Evolutionary conservation across 441 rosid genomes (phyloP), one percentile per base, ranked within the genome.

Genomic region (Populus hybrid): DNA sequence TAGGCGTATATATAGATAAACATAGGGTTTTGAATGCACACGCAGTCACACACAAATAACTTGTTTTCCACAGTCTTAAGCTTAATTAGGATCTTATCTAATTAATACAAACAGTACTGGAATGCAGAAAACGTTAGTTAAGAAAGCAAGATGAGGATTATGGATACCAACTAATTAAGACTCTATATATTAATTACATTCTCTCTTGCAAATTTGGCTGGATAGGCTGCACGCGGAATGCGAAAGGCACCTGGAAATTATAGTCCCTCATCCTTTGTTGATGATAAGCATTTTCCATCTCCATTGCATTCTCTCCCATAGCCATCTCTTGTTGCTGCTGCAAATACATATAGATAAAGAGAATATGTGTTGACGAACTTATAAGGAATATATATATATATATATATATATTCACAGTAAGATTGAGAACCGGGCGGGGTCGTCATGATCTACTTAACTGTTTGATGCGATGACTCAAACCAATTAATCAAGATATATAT

Each of bases 121-220:
- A 36, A 14, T 21, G 59, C 57, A 6, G 65, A 24, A 50, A 71
- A 19, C 4, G 38, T 28, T 28, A 3, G 9, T 72, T 53, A 53
- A 72, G 67, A 72, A 53, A 72, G 26, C 19, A 18, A 53, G 7
- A 1, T 23, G 40, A 23, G 26, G 76, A 32, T 74, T 64, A 6
- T 5, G 57, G 73, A 69, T 21, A 69, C 11, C n/a, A 46, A 7
- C 61, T 12, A 46, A 7, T 36, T 12, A 21, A 16, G n/a, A 57
- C 42, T 75, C 46, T 40, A 40, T 24, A 24, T 24, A 24, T 3
- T 28, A 40, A 71, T 82, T 63, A 84, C 78, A 86, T 89, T 83
- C 89, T 90, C 36, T 90, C 92, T 69, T 92, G 94, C 61, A 92
- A 83, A 82, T 94, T 93, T n/a, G 97, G 97, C 82, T 90, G 98